Base-by-base conservation (phyloP, 2,329 filamentous ascomycete species). In the Claviceps sp. region DNA sequence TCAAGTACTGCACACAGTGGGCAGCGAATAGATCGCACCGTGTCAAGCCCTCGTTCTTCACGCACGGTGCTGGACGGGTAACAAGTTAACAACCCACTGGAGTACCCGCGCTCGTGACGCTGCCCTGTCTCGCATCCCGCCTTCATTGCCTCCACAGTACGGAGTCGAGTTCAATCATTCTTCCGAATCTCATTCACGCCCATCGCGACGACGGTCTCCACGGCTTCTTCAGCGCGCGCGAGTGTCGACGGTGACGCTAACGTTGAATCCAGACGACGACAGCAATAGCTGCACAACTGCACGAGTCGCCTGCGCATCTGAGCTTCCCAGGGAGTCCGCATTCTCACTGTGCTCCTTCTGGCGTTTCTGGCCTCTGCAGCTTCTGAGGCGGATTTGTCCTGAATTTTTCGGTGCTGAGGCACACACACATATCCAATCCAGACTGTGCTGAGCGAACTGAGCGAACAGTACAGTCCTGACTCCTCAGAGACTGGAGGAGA, bases 181-280 rank as follows among this genome's bases (percentile, higher is more conserved):
- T 22, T 38, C 53, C 50, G 52, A 54, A 55, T 57, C 55, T 50
- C 53, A 43, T 48, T 51, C 45, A 58, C 57, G 55, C 56, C 55
- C 56, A 57, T 60, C 55, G 58, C 57, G 55, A 59, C 55, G 53
- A 55, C 54, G 46, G 58, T 58, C 56, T 56, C 58, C 59, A 60
- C 58, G 60, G 57, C 56, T 34, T 34, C 30, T 34, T 50, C 52
- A 56, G 55, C 55, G 57, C 58, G 56, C 56, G 57, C 56, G 54
- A 59, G 53, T 52, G 59, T 56, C 57, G 57, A 56, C 52, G 48
- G 55, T 48, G 49, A 55, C 56, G 34, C 24, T 37, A 52, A 56
- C 54, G 40, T 46, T 48, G 51, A 11, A 54, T 48, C 22, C 48
- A 22, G 43, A 41, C 52, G 47, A 55, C 51, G 38, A 46, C 49